Evolutionary conservation across 768 basidiomycete genomes (phyloP), one percentile per base, ranked within the genome.

Genomic region (Clitopilus hobsonii): DNA sequence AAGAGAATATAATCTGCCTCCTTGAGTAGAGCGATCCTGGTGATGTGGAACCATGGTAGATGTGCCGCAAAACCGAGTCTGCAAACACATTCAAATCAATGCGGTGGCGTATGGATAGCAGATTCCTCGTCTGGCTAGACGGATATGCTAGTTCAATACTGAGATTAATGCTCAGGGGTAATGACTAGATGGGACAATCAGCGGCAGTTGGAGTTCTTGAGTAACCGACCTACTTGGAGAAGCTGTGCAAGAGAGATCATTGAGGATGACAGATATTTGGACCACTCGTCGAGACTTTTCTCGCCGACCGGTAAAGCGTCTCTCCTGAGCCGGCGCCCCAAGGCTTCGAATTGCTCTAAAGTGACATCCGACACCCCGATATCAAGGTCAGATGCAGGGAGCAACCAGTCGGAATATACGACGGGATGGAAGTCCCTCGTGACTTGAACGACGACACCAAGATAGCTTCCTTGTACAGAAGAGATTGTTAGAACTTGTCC

Each of bases 381-480:
- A 60, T 93, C 86, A 60, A 91, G 82, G 16, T 79, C 81, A 5
- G 80, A 71, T 51, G 85, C 80, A 0, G 94, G 93, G 20, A 99
- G 73, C 24, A 75, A 66, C 85, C 85, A 89, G n/a, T 85, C 80
- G 18, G 85, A 73, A 65, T 77, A 97, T 0, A 91, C 77, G 38
- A 99, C 94, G 0, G 97, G 91, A n/a, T 94, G 84, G 25, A 88
- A 71, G 69, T 99, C 97, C 55, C 86, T 81, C 6, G 97, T 98
- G 54, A 98, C 89, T 70, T 99, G 97, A 7, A 98, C 84, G 28
- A 89, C 81, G 49, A 89, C 74, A 62, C 91, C 87, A 29, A 96
- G 74, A 72, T 94, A 96, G 61, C 83, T 86, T n/a, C 95, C 96
- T 25, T 84, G 82, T 14, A 98, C 77, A 3, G 97, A 98, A 2